phyloP scores from a whole-genome alignment of 2,329 filamentous ascomycete species.

The Ambrosiella beaveri region DNA sequence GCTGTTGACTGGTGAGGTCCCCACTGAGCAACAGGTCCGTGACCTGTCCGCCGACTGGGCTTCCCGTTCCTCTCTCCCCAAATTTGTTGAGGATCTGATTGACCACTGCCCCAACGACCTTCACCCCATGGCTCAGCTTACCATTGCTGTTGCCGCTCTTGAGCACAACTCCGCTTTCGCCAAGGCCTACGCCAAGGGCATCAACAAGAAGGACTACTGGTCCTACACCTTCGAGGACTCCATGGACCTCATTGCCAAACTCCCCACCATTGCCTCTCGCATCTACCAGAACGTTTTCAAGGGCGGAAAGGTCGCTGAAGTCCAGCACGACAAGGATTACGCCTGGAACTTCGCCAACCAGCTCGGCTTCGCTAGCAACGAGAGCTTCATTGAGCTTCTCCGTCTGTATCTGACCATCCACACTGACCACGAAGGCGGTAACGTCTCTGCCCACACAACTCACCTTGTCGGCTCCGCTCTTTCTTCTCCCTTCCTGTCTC shows the following conservation, averaged over 20 bases:
- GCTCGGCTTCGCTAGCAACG: conserved; percentile 89
- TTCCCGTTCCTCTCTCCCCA: conserved; percentile 88
- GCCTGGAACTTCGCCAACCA: conserved; percentile 99
- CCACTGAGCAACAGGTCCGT: conserved; percentile 93
- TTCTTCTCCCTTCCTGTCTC: conserved; percentile 91
- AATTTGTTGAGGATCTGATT: conserved; percentile 98
- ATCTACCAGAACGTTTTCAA: conserved; percentile 99
- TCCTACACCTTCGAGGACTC: conserved; percentile 98
- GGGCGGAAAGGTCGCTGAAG: conserved; percentile 89
- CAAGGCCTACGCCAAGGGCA: conserved; percentile 96
- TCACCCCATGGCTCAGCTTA: conserved; percentile 99
- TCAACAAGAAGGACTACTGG: conserved; percentile 99
- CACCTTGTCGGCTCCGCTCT: conserved; percentile 93
- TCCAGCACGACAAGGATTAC: conserved; percentile 99
- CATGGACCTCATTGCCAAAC: conserved; percentile 99
- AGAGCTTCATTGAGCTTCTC: conserved; percentile 95
- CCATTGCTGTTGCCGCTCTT: conserved; percentile 88
- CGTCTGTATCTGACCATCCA: conserved; percentile 99
- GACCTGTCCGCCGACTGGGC: conserved; percentile 98
- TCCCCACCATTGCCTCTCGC: conserved; percentile 90
- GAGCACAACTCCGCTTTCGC: conserved; percentile 96
- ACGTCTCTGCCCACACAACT: conserved; percentile 95
- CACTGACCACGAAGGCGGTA: conserved; percentile 98
- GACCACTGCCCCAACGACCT: conserved; percentile 98
- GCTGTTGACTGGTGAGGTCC: conserved; percentile 92